phyloP scores from a whole-genome alignment of 164 flowering plant species.

The Nymphaea thermarum region DNA sequence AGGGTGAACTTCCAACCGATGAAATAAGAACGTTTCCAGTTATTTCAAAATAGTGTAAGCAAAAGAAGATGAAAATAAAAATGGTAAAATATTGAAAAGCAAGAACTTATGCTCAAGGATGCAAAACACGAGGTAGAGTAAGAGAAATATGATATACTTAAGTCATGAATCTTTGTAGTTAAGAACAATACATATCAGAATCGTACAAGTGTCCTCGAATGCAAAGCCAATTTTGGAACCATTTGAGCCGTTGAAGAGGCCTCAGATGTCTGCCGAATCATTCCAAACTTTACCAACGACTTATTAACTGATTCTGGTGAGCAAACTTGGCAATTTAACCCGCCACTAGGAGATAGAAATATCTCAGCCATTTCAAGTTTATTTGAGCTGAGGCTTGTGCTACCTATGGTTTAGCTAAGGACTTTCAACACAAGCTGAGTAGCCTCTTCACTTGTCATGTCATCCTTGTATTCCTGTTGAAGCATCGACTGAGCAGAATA shows the following conservation, averaged over 20 bases:
- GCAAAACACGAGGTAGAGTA: no score
- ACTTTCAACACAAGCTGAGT: constrained; percentile 15
- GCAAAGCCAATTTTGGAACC: no score
- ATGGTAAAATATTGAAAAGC: no score
- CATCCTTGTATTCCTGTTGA: constrained; percentile 15
- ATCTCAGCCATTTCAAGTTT: constrained; percentile 25
- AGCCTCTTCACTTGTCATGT: constrained; percentile 12
- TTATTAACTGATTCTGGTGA: constrained; percentile 35
- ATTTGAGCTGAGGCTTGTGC: constrained; percentile 14
- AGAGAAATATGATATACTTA: no score
- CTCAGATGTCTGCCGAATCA: constrained; percentile 39
- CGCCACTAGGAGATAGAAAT: constrained; percentile 30
- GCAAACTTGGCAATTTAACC: constrained; percentile 49
- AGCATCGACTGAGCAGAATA: constrained; percentile 17
- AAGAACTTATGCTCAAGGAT: no score
- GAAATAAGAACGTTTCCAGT: no score
- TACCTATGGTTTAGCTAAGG: constrained; percentile 14
- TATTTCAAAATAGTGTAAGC: no score
- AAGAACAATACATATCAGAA: no score
- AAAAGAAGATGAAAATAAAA: no score
- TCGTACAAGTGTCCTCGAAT: no score
- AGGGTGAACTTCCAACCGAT: no score
- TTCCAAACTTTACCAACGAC: constrained; percentile 37
- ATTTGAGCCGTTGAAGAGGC: constrained; percentile 9
- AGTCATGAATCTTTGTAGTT: no score